These are phyloP conservation scores for Quercus dentata DNA, from an alignment of 306 rosid species.

Conservation along the genomic window DNA sequence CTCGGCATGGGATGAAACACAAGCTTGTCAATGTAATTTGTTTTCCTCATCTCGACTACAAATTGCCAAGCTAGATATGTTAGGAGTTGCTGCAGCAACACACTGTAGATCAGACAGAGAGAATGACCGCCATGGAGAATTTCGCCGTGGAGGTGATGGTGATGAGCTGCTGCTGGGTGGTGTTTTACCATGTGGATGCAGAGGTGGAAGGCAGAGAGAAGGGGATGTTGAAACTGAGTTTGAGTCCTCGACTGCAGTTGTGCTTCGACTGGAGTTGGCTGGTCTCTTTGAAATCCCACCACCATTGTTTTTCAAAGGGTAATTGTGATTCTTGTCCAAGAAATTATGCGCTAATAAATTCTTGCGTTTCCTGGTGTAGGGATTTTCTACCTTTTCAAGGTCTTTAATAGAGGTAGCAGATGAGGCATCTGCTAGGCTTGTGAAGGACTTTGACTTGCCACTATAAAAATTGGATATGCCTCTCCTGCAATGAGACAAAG, in stretches of 20 bases:
- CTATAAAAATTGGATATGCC: constrained; percentile 82
- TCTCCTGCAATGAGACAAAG: constrained; percentile 51
- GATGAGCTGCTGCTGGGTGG: constrained; percentile 23
- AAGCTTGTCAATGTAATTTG: constrained; percentile 25
- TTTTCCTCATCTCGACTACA: constrained; percentile 37
- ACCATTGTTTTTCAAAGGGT: constrained; percentile 18
- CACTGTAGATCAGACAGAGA: constrained; percentile 70
- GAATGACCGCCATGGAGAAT: constrained; percentile 54
- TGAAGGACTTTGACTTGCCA: constrained; percentile 94
- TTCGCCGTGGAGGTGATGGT: constrained; percentile 29
- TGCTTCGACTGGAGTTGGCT: constrained; percentile 35
- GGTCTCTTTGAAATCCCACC: constrained; percentile 57
- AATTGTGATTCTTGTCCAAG: constrained; percentile 39
- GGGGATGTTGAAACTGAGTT: constrained; percentile 43
- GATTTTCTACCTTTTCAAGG: constrained; percentile 74
- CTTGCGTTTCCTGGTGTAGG: constrained; percentile 73
- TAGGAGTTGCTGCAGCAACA: constrained; percentile 29
- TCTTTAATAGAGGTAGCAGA: constrained; percentile 46
- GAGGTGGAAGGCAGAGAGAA: constrained; percentile 60
- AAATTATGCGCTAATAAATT: constrained; percentile 45
- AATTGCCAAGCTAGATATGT: constrained; percentile 50
- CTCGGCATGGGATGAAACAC: neutral
- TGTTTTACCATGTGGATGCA: constrained; percentile 48
- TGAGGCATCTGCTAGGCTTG: constrained; percentile 65
- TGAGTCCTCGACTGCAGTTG: constrained; percentile 28